Conservation (phyloP, 139 green algal genomes). For the Diplosphaera chodatii region DNA sequence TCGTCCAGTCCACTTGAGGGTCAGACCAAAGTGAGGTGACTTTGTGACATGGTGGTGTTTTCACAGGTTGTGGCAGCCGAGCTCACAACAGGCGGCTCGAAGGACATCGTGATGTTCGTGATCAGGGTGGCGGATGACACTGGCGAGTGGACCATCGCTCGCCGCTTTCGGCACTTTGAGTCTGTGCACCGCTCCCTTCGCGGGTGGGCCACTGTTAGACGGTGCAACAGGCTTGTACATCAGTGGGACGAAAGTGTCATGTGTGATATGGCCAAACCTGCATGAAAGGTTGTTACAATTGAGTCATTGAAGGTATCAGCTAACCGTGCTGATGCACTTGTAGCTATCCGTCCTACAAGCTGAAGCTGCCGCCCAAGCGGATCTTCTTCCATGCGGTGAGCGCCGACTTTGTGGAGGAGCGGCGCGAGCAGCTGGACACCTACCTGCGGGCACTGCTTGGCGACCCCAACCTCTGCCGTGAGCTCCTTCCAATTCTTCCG, state of each 20-base stretch:
- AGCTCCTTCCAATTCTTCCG: no score
- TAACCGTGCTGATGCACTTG: no score
- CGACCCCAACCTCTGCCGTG: slow-evolving; percentile 3
- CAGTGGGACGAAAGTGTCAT: no score
- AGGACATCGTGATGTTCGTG: slow-evolving; percentile 35
- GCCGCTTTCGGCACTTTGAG: slow-evolving; percentile 71
- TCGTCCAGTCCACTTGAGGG: no score
- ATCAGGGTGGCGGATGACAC: slow-evolving; percentile 46
- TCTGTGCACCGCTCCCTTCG: slow-evolving; percentile 51
- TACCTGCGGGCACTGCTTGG: slow-evolving; percentile 45
- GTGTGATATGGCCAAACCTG: no score
- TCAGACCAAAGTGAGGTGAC: no score
- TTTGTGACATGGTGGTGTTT: no score
- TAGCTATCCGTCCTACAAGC: slow-evolving; percentile 9
- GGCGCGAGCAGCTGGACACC: slow-evolving; percentile 40
- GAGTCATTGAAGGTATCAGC: no score
- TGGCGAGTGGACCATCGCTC: slow-evolving; percentile 57
- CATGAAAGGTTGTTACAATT: no score
- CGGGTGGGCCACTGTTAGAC: no score
- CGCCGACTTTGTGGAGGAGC: slow-evolving; percentile 50
- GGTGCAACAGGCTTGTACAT: no score
- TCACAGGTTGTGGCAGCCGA: slow-evolving; percentile 50
- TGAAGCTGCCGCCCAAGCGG: slow-evolving; percentile 57
- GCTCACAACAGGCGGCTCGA: slow-evolving; percentile 30
- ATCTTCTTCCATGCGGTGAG: slow-evolving; percentile 42